A percentile compares a stretch with the other conserved stretches of the same genome.
phyloP scores from a whole-genome alignment of 202 grass and related monocot species.

The Setaria italica region DNA sequence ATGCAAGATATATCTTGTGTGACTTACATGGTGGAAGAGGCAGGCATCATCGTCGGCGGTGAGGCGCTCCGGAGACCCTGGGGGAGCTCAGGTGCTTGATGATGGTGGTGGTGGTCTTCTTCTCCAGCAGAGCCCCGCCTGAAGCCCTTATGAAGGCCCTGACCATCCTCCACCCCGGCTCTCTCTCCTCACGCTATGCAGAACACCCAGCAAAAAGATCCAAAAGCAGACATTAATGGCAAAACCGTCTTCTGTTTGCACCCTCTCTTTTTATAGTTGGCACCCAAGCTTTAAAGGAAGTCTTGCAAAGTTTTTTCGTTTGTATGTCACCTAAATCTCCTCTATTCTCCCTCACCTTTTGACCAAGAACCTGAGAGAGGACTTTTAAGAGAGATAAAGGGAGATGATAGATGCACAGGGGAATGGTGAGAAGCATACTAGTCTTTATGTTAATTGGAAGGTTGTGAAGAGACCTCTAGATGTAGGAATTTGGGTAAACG shows the following conservation, averaged over 20 bases:
- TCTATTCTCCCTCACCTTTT: conserved; percentile 47
- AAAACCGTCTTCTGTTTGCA: conserved; percentile 60
- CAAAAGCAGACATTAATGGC: conserved; percentile 58
- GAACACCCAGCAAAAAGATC: conserved; percentile 43
- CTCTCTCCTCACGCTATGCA: conserved; percentile 42
- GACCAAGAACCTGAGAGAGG: conserved; percentile 51
- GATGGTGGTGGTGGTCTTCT: conserved; percentile 12
- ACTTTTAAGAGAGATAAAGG: conserved; percentile 34
- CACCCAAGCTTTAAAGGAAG: conserved; percentile 49
- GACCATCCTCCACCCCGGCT: conserved; percentile 48
- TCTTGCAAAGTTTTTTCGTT: conserved; percentile 47
- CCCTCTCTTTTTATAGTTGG: conserved; percentile 49
- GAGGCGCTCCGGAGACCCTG: conserved; percentile 3
- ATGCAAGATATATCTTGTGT: background rate
- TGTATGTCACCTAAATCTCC: conserved; percentile 59
- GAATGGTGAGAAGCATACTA: conserved; percentile 19
- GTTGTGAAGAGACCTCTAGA: conserved; percentile 10
- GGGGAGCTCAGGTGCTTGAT: conserved; percentile 23
- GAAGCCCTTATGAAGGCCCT: conserved; percentile 55
- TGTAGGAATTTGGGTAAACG: background rate
- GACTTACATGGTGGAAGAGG: conserved; percentile 60
- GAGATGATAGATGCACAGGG: background rate
- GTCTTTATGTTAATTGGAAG: conserved; percentile 38
- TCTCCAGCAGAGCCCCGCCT: conserved; percentile 42
- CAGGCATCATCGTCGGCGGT: conserved; percentile 25